Base-by-base conservation (phyloP, 352 stramenopile species). In the Phytophthora hibernalis region DNA sequence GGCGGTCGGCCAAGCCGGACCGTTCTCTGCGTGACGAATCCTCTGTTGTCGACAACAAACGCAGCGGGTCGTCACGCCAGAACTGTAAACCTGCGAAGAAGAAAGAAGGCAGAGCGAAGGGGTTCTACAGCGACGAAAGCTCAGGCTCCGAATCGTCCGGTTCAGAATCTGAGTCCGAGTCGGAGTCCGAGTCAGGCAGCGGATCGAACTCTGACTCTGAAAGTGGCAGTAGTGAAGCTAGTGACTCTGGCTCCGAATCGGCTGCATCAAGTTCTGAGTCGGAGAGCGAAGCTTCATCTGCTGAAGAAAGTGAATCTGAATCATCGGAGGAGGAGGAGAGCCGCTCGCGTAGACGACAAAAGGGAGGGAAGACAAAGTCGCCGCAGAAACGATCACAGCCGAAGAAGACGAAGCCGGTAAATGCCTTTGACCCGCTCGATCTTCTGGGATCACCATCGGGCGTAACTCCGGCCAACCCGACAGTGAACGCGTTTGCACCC, bases 81-180 rank as follows among this genome's bases (percentile, higher is more conserved):
- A 38, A 51, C 15, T 35, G 63, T 2, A 80, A 81, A 38, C 9
- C 52, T 49, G 37, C 70, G 5, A 75, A 73, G 35, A 84, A 79
- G 56, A 78, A 83, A 33, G 65, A 80, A 51, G 53, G 51, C 3
- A 26, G 49, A 1, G 24, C 70, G 0, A 74, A 76, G 56, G 82
- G 81, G 0, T 93, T 93, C 54, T 93, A 93, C 72, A 93, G 82
- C 22, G 83, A 93, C 13, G 83, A 83, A 11, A 87, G 76, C 45
- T 78, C 60, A 2, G 77, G 75, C 13, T 83, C 67, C 0, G 61
- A 70, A 33, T 51, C 50, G 11, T 70, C 57, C 30, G 54, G 61
- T 13, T 74, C 67, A 0, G 83, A 87, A 52, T 78, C 67, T 1
- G 67, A 58, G n/a, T 78, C 76, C 1, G 74, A 74, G n/a, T 85